Conservation (phyloP, 1,284 basidiomycete species). For the Gymnopus androsaceus region DNA sequence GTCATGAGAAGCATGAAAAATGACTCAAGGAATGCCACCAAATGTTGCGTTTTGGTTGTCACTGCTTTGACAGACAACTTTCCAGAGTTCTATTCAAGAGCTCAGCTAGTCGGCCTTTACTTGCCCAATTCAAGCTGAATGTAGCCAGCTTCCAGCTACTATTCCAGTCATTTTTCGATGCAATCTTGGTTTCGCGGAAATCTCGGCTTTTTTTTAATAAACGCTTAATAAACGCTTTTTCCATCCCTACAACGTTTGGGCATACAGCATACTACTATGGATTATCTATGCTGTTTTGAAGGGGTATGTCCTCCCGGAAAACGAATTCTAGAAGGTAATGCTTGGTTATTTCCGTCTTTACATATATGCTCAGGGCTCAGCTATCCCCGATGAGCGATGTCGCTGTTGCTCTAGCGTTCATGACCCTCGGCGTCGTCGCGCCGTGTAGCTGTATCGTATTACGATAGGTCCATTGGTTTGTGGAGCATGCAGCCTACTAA, state of each 20-base stretch:
- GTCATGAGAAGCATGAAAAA: not conserved
- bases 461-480: not conserved
- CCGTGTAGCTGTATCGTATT: too few relatives aligned
- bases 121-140: not conserved
- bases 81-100: too few relatives aligned
- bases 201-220: not conserved
- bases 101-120: too few relatives aligned
- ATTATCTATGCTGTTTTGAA: too few relatives aligned
- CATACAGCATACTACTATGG: not conserved
- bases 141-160: not conserved
- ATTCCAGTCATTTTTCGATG: not conserved
- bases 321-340: too few relatives aligned
- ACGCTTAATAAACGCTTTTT: not conserved
- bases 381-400: too few relatives aligned
- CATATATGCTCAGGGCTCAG: too few relatives aligned
- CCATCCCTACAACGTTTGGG: not conserved
- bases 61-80: not conserved
- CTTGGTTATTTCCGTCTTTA: too few relatives aligned
- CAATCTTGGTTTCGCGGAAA: slow-evolving; percentile 1
- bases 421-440: too few relatives aligned
- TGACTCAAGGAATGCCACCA: not conserved
- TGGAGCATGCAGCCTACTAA: not conserved
- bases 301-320: too few relatives aligned
- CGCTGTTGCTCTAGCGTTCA: too few relatives aligned
- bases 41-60: not conserved